Evolutionary conservation across 441 rosid genomes (phyloP).

Genomic region (Melastoma candidum): DNA sequence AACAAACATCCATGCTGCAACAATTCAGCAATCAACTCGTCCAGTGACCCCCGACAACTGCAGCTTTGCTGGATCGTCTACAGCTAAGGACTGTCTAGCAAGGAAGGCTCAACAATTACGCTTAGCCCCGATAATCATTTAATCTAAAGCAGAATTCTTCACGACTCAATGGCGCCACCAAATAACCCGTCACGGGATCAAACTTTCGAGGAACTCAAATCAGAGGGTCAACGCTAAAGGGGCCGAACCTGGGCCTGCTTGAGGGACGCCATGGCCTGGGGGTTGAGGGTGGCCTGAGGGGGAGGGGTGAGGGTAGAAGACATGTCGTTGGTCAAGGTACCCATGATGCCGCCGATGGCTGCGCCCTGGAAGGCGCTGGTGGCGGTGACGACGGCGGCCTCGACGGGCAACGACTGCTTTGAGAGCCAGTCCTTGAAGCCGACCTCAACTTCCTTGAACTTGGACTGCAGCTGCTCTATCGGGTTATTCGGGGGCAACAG

Average conservation of each 20-base stretch:
- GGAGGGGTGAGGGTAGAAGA: conserved; percentile 40
- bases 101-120: background rate
- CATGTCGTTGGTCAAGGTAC: conserved; percentile 56
- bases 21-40: no score
- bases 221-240: background rate
- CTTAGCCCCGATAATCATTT: no score
- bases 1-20: no score
- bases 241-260: conserved; percentile 71
- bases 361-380: conserved; percentile 73
- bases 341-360: conserved; percentile 79
- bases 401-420: conserved; percentile 64
- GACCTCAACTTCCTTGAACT: conserved; percentile 50
- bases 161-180: background rate
- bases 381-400: conserved; percentile 75
- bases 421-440: conserved; percentile 74
- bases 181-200: background rate
- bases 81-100: background rate
- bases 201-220: background rate
- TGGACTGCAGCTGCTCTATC: conserved; percentile 37
- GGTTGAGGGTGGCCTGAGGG: conserved; percentile 33
- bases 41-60: no score
- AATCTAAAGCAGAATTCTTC: background rate
- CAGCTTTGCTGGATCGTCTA: no score
- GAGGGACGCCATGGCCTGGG: conserved; percentile 73
- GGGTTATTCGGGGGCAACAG: conserved; percentile 45